These are phyloP conservation scores for Leptodontidium sp. DNA, from an alignment of 2,329 filamentous ascomycete species.

Conservation along the genomic window DNA sequence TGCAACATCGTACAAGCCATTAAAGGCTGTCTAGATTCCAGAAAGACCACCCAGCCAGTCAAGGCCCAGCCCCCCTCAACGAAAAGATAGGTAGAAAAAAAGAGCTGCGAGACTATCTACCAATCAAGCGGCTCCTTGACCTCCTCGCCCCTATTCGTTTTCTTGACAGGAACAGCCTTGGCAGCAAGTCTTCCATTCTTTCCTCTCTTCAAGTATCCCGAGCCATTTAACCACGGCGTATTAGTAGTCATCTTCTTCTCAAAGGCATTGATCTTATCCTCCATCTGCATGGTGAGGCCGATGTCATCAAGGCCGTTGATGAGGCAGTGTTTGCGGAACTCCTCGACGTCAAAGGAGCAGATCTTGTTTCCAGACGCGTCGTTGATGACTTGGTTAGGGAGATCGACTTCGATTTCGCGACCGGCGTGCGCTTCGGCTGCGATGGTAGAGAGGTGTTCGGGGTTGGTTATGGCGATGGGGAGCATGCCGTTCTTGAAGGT, in stretches of 20 bases:
- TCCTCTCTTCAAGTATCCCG: conserved; percentile 75
- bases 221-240: conserved; percentile 92
- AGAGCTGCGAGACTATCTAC: conserved; percentile 54
- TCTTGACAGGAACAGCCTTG: conserved; percentile 76
- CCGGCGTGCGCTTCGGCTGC: conserved; percentile 81
- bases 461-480: conserved; percentile 78
- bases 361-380: conserved; percentile 77
- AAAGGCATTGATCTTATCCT: conserved; percentile 85
- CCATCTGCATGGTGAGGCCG: conserved; percentile 90
- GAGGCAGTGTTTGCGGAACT: conserved; percentile 93
- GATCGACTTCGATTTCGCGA: conserved; percentile 86
- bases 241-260: conserved; percentile 79
- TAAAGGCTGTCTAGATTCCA: background rate
- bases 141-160: conserved; percentile 86
- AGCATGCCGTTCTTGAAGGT: conserved; percentile 99
- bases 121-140: conserved; percentile 89
- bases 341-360: conserved; percentile 84
- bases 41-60: background rate
- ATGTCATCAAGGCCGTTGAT: conserved; percentile 96
- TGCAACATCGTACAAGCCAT: conserved; percentile 17
- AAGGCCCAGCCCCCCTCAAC: background rate
- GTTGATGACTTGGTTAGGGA: conserved; percentile 84
- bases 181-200: conserved; percentile 63
- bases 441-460: conserved; percentile 71
- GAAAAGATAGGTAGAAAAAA: background rate